phyloP scores from a whole-genome alignment of 768 basidiomycete genomes.

The Trametes maxima region DNA sequence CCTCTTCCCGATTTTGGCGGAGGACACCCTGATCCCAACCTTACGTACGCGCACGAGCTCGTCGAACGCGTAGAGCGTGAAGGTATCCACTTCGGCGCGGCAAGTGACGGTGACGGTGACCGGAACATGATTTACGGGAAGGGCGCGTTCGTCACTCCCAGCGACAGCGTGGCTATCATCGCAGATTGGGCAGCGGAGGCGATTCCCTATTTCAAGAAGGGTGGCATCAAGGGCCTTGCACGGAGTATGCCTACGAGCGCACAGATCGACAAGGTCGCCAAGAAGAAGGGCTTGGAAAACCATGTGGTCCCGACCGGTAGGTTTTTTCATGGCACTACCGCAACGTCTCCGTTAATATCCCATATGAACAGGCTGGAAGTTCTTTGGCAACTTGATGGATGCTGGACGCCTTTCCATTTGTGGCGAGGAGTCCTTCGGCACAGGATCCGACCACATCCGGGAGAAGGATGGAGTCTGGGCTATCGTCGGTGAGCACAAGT shows the following conservation, averaged over 20 bases:
- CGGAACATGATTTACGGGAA: constrained; percentile 99
- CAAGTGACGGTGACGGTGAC: constrained; percentile 97
- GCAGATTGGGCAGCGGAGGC: constrained; percentile 89
- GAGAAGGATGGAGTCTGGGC: constrained; percentile 99
- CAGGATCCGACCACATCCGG: constrained; percentile 99
- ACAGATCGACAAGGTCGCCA: constrained; percentile 94
- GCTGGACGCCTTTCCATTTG: constrained; percentile 97
- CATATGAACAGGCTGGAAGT: constrained; percentile 86
- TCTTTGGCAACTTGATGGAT: constrained; percentile 99
- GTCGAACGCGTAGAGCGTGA: constrained; percentile 90
- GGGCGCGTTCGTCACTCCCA: constrained; percentile 96
- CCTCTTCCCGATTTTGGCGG: constrained; percentile 97
- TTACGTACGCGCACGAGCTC: constrained; percentile 94
- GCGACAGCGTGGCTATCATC: constrained; percentile 97
- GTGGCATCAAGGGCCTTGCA: constrained; percentile 93
- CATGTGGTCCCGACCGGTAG: constrained; percentile 96
- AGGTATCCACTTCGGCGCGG: constrained; percentile 90
- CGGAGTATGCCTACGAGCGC: constrained; percentile 98
- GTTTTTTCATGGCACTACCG: constrained; percentile 22
- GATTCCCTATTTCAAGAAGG: constrained; percentile 90
- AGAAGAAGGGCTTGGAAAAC: constrained; percentile 88
- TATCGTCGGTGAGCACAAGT: constrained; percentile 69
- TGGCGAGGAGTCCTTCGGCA: constrained; percentile 98
- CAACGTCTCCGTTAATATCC: background rate
- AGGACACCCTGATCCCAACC: constrained; percentile 97